These are phyloP conservation scores for Talaromyces sp. DNA, from an alignment of 2,329 filamentous ascomycete genomes.

Conservation along the genomic window DNA sequence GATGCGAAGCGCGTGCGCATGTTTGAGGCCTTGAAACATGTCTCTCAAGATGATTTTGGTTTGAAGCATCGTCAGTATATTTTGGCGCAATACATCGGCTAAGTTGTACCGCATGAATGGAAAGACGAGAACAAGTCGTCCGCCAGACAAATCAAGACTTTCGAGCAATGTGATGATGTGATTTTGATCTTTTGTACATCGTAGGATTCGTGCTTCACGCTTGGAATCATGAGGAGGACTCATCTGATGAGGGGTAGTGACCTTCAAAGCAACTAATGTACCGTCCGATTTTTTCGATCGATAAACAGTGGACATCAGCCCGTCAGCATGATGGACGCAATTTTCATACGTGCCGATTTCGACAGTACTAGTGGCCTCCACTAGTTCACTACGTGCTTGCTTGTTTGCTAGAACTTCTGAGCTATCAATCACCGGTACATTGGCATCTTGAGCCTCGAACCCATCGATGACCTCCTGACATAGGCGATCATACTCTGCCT, in stretches of 20 bases:
- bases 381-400: slow-evolving; percentile 23
- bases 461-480: slow-evolving; percentile 40
- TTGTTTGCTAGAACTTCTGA: slow-evolving; percentile 24
- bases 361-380: slow-evolving; percentile 30
- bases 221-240: slow-evolving; percentile 77
- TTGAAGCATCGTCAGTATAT: slow-evolving; percentile 40
- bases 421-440: slow-evolving; percentile 25
- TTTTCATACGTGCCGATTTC: slow-evolving; percentile 54
- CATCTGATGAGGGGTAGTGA: slow-evolving; percentile 70
- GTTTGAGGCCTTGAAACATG: slow-evolving; percentile 65
- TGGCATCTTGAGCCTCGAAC: slow-evolving; percentile 26
- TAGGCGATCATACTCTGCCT: slow-evolving; percentile 56
- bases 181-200: slow-evolving; percentile 51
- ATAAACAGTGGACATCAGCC: slow-evolving; percentile 81
- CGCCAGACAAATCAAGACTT: slow-evolving; percentile 65
- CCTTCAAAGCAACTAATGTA: slow-evolving; percentile 69
- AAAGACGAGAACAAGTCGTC: slow-evolving; percentile 74
- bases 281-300: slow-evolving; percentile 51
- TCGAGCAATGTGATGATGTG: slow-evolving; percentile 67
- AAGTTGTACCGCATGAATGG: slow-evolving; percentile 77
- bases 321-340: slow-evolving; percentile 57
- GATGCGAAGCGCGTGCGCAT: slow-evolving; percentile 70
- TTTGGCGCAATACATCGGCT: slow-evolving; percentile 58
- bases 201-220: slow-evolving; percentile 74
- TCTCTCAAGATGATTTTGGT: slow-evolving; percentile 57